These are phyloP conservation scores for Biancaea sappan DNA, from an alignment of 306 rosid genomes.

Conservation along the genomic window DNA sequence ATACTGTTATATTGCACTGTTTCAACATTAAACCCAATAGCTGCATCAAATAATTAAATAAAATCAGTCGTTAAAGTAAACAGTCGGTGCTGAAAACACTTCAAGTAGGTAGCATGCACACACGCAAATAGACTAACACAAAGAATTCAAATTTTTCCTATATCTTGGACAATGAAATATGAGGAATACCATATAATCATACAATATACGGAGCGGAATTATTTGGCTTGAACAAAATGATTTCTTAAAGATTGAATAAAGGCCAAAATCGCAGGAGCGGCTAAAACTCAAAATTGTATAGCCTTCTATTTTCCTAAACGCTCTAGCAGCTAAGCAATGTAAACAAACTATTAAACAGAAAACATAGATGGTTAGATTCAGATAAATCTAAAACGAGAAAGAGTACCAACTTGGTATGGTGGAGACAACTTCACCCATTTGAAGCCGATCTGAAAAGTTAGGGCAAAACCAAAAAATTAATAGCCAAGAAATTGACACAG, in stretches of 20 bases:
- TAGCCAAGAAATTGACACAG: not conserved
- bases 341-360: not conserved
- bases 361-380: constrained; percentile 12
- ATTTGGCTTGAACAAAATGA: not conserved
- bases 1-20: constrained; percentile 97
- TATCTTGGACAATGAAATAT: not conserved
- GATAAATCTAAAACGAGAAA: constrained; percentile 39
- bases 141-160: constrained; percentile 7
- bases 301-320: not conserved
- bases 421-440: constrained; percentile 99
- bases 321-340: not conserved
- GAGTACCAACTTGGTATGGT: constrained; percentile 96
- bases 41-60: constrained; percentile 58
- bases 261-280: not conserved
- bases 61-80: constrained; percentile 12
- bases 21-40: constrained; percentile 98
- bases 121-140: not conserved
- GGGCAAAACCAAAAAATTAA: constrained; percentile 19
- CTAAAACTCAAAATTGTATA: constrained; percentile 11
- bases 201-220: not conserved
- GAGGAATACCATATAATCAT: not conserved
- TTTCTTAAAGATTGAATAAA: not conserved
- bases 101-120: not conserved
- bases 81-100: not conserved
- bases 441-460: constrained; percentile 89